Evolutionary conservation across 768 basidiomycete genomes (phyloP).

Genomic region (Clavaria fumosa): DNA sequence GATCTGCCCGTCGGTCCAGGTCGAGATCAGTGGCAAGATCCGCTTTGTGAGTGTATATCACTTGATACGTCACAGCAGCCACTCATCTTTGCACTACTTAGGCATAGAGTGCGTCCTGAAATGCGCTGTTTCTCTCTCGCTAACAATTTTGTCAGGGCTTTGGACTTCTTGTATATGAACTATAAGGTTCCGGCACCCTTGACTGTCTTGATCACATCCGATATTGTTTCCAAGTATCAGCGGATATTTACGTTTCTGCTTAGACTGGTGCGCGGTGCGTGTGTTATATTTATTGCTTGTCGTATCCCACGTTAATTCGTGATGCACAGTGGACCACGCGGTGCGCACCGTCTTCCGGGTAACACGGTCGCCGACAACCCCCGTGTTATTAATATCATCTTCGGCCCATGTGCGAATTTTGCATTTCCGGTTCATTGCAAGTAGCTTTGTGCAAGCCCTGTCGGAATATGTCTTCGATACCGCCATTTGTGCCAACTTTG

Average conservation of each 20-base stretch:
- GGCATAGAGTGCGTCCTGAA: conserved; percentile 28
- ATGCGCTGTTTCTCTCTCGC: background rate
- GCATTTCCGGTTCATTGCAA: conserved; percentile 59
- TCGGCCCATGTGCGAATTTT: conserved; percentile 38
- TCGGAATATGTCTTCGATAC: conserved; percentile 63
- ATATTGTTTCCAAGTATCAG: conserved; percentile 74
- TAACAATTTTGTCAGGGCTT: conserved; percentile 33
- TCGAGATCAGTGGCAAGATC: conserved; percentile 67
- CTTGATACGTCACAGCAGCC: conserved; percentile 3
- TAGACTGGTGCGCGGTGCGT: conserved; percentile 62
- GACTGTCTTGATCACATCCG: conserved; percentile 52
- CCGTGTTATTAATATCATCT: conserved; percentile 44
- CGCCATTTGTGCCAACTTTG: conserved; percentile 68
- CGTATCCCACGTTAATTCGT: background rate
- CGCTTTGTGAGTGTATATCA: conserved; percentile 57
- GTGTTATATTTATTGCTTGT: conserved; percentile 5
- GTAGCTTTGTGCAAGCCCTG: conserved; percentile 54
- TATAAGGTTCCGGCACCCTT: conserved; percentile 80
- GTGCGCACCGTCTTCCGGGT: conserved; percentile 50
- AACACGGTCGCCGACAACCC: conserved; percentile 26
- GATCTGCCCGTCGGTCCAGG: conserved; percentile 51
- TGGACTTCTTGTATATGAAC: conserved; percentile 83
- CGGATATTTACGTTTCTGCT: conserved; percentile 69
- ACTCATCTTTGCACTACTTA: conserved; percentile 10
- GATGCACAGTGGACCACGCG: conserved; percentile 47